Evolutionary conservation across 441 rosid genomes (phyloP).

Genomic region (Gossypium schwendimanii): DNA sequence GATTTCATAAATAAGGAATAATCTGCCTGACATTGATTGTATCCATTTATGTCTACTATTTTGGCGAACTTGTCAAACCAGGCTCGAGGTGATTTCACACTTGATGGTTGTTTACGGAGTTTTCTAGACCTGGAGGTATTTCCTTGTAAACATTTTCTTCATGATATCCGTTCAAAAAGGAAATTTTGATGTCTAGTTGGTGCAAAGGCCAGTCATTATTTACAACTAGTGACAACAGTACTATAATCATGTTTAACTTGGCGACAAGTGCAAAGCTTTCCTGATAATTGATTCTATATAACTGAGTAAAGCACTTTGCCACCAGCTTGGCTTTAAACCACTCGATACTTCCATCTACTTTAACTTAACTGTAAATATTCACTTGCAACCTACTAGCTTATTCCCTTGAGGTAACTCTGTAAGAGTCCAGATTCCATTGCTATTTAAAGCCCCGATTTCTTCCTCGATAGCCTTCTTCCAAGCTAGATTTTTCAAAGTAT

Average conservation of each 20-base stretch:
- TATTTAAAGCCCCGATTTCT: neutral
- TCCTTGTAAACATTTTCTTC: neutral
- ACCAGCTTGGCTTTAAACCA: neutral
- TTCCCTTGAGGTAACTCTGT: neutral
- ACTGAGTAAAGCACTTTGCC: neutral
- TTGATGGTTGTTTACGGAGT: neutral
- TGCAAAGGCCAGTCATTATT: neutral
- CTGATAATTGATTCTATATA: too few relatives aligned
- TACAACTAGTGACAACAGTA: neutral
- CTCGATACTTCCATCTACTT: neutral
- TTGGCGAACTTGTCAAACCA: neutral
- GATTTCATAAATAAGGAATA: neutral
- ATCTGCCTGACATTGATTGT: neutral
- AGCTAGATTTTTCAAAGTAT: neutral
- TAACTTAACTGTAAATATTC: neutral
- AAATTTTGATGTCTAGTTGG: neutral
- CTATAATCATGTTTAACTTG: neutral
- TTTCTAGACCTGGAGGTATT: neutral
- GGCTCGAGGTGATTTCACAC: neutral
- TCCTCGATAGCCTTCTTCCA: neutral
- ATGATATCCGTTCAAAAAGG: neutral
- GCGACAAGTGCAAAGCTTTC: neutral
- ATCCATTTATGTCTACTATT: too few relatives aligned
- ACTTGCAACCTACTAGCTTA: too few relatives aligned
- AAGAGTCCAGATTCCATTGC: neutral